A percentile compares a stretch with the other conserved stretches of the same genome.
phyloP scores from a whole-genome alignment of 441 rosid genomes.

The Eruca vesicaria region DNA sequence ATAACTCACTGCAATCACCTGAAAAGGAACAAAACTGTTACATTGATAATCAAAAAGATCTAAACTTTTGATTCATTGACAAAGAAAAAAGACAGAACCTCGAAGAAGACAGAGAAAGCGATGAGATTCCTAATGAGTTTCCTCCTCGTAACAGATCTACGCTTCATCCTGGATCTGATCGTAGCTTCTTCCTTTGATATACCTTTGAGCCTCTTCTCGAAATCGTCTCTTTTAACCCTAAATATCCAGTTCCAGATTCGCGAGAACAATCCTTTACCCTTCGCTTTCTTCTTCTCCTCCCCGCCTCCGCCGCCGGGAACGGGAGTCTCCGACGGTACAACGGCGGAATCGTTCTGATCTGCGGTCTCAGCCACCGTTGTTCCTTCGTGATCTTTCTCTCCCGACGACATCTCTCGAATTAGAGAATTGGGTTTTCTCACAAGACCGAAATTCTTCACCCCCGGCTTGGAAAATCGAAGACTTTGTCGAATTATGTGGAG shows the following conservation, averaged over 20 bases:
- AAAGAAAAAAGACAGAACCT: slow-evolving; percentile 40
- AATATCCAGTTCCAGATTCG: slow-evolving; percentile 77
- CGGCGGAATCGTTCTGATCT: slow-evolving; percentile 36
- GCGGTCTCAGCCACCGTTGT: slow-evolving; percentile 28
- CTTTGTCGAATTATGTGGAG: not conserved
- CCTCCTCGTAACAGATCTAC: slow-evolving; percentile 65
- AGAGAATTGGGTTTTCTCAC: not conserved
- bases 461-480: not conserved
- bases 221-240: slow-evolving; percentile 58
- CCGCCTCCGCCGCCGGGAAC: not conserved
- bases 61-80: not conserved
- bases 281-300: slow-evolving; percentile 33
- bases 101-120: slow-evolving; percentile 58
- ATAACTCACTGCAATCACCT: slow-evolving; percentile 74
- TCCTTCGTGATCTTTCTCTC: slow-evolving; percentile 37
- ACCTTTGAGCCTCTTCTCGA: slow-evolving; percentile 79
- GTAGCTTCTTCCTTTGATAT: slow-evolving; percentile 82
- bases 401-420: not conserved
- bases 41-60: not conserved
- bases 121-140: slow-evolving; percentile 60
- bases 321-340: not conserved
- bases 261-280: slow-evolving; percentile 57
- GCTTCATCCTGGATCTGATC: slow-evolving; percentile 60
- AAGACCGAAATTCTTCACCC: not conserved
- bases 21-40: slow-evolving; percentile 2